Percentiles rank a stretch among this genome's conserved stretches.
phyloP scores from a whole-genome alignment of 192 early-diverging fungal species.

The Thamnidium elegans region DNA sequence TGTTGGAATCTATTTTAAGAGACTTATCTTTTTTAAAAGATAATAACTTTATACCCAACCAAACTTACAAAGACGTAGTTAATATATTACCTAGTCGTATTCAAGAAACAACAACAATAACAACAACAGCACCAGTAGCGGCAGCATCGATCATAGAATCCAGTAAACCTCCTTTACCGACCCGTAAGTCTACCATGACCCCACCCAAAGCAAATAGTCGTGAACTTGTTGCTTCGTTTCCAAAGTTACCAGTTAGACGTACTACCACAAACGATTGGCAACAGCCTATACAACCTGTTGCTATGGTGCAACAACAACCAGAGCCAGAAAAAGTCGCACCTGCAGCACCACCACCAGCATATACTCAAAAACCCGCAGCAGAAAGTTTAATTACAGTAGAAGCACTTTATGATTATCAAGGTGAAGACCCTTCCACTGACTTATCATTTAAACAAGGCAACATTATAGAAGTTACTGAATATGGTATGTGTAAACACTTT shows the following conservation, averaged over 20 bases:
- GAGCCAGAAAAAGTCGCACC: not conserved
- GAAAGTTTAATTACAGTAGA: slow-evolving; percentile 33
- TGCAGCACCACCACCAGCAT: slow-evolving; percentile 21
- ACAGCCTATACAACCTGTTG: not conserved
- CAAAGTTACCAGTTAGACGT: slow-evolving; percentile 22
- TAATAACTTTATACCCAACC: slow-evolving; percentile 15
- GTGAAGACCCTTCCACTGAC: slow-evolving; percentile 50
- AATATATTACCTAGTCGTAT: slow-evolving; percentile 16
- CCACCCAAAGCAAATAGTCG: slow-evolving; percentile 1
- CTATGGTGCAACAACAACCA: not conserved
- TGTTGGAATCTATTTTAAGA: slow-evolving; percentile 28
- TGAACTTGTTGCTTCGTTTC: slow-evolving; percentile 1
- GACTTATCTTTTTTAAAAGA: slow-evolving; percentile 29
- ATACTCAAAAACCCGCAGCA: slow-evolving; percentile 1
- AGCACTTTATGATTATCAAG: slow-evolving; percentile 64
- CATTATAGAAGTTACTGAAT: slow-evolving; percentile 47
- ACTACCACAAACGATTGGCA: slow-evolving; percentile 4
- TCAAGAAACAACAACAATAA: not conserved
- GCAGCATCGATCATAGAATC: not conserved
- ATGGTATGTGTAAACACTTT: slow-evolving; percentile 25
- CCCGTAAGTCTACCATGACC: slow-evolving; percentile 22
- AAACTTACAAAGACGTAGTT: slow-evolving; percentile 20
- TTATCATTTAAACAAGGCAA: slow-evolving; percentile 61
- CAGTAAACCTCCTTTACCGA: slow-evolving; percentile 22
- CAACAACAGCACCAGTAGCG: not conserved